Evolutionary conservation across 2,329 filamentous ascomycete species (phyloP).

Genomic region (Trichophyton equinum): DNA sequence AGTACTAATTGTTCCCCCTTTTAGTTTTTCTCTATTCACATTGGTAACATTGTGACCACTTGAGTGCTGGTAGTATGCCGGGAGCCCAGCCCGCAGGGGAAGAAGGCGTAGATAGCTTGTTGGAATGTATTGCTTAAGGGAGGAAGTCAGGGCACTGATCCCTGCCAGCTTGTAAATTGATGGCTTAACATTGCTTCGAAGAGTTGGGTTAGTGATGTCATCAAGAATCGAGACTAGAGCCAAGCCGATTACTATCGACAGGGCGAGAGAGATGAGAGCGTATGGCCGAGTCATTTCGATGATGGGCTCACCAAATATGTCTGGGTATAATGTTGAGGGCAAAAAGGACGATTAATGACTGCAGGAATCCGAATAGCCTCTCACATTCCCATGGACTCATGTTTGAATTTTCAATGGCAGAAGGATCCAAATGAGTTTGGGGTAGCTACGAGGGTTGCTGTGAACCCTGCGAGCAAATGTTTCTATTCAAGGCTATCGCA

Average conservation of each 20-base stretch:
- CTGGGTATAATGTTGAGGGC: not conserved
- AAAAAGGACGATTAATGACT: not conserved
- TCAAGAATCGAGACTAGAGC: not conserved
- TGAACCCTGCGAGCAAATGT: not conserved
- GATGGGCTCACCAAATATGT: not conserved
- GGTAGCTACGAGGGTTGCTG: not conserved
- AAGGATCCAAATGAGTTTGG: not conserved
- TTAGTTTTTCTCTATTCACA: not conserved
- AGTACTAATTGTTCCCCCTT: not conserved
- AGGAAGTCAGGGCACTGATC: not conserved
- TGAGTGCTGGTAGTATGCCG: not conserved
- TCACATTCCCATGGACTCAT: too few species aligned
- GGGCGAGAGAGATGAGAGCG: not conserved
- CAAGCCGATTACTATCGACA: not conserved
- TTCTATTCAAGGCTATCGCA: not conserved
- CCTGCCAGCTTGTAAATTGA: not conserved
- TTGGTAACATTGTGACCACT: not conserved
- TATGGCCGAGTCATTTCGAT: not conserved
- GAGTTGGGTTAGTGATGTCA: not conserved
- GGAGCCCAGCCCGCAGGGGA: not conserved
- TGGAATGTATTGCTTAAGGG: not conserved
- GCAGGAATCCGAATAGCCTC: too few species aligned
- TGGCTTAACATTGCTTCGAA: not conserved
- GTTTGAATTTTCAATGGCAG: too few species aligned
- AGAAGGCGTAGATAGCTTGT: not conserved